These are phyloP conservation scores for Neohortaea acidophila DNA, from an alignment of 495 filamentous ascomycete genomes.

Conservation along the genomic window DNA sequence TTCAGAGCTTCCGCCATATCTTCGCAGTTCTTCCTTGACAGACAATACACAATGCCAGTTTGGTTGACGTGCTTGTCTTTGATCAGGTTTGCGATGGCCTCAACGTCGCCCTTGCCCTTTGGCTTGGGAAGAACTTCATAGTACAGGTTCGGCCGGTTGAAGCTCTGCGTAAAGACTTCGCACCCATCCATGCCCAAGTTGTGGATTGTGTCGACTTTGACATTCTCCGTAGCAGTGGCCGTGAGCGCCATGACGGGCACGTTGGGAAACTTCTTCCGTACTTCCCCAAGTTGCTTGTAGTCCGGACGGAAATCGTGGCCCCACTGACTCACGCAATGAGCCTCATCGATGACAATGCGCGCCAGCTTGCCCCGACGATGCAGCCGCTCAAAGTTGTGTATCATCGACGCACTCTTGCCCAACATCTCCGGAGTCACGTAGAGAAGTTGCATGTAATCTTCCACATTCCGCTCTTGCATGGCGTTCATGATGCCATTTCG, in stretches of 20 bases:
- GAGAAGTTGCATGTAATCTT: slow-evolving; percentile 61
- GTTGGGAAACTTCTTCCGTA: slow-evolving; percentile 51
- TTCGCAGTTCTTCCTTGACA: slow-evolving; percentile 74
- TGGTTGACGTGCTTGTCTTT: slow-evolving; percentile 45
- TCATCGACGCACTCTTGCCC: slow-evolving; percentile 52
- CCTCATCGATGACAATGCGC: slow-evolving; percentile 90
- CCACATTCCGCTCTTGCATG: slow-evolving; percentile 45
- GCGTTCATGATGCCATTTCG: slow-evolving; percentile 43
- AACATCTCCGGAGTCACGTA: slow-evolving; percentile 98
- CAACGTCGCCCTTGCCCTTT: slow-evolving; percentile 42
- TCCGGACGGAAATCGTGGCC: slow-evolving; percentile 96
- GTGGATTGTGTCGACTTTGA: slow-evolving; percentile 75
- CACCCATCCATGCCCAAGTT: slow-evolving; percentile 70
- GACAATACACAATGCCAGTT: slow-evolving; percentile 87
- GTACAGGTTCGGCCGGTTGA: slow-evolving; percentile 81
- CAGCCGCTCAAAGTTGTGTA: slow-evolving; percentile 44
- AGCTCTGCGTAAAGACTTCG: slow-evolving; percentile 69
- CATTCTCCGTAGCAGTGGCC: slow-evolving; percentile 84
- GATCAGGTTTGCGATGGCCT: slow-evolving; percentile 59
- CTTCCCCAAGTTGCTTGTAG: slow-evolving; percentile 68
- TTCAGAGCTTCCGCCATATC: slow-evolving; percentile 53
- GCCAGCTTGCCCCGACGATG: slow-evolving; percentile 55
- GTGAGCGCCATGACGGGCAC: slow-evolving; percentile 90
- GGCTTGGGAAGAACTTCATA: slow-evolving; percentile 58
- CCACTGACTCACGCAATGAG: slow-evolving; percentile 98